Evolutionary conservation across 1,284 basidiomycete species (phyloP).

Genomic region (Marasmius fiardii): DNA sequence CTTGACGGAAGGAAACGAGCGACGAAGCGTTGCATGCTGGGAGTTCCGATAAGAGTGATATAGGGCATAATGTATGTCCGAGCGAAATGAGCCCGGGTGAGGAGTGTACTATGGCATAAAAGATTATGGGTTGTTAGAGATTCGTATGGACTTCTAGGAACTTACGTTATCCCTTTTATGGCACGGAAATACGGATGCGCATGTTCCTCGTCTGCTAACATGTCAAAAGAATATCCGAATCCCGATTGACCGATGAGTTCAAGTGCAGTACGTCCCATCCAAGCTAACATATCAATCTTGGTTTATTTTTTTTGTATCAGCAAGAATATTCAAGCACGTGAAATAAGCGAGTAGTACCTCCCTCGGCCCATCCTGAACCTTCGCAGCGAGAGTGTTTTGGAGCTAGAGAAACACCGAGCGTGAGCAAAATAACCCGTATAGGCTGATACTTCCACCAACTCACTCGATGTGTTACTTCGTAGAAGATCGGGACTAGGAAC

Average conservation of each 20-base stretch:
- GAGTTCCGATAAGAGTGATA: neutral
- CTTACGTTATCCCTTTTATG: conserved; percentile 16
- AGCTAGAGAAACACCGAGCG: neutral
- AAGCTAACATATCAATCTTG: conserved; percentile 19
- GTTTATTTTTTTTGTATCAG: neutral
- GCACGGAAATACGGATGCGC: conserved; percentile 13
- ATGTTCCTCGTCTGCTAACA: conserved; percentile 11
- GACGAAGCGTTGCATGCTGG: neutral
- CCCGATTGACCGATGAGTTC: conserved; percentile 21
- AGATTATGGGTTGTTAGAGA: conserved; percentile 2
- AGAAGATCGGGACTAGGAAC: conserved; percentile 9
- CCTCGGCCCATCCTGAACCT: neutral
- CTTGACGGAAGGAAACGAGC: conserved; percentile 4
- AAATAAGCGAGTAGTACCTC: conserved; percentile 4
- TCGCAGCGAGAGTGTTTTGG: neutral
- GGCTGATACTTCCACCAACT: neutral
- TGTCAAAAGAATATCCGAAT: conserved; percentile 19
- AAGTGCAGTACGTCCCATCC: conserved; percentile 19
- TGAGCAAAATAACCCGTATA: neutral
- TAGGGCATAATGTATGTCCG: conserved; percentile 15
- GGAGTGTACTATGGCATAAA: neutral
- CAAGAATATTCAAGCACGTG: neutral
- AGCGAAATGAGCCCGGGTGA: neutral
- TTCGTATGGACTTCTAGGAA: neutral
- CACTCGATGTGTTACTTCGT: conserved; percentile 10